Percentiles rank a stretch among this genome's conserved stretches.
These are phyloP conservation scores for Rutstroemia sp. DNA, from an alignment of 2,329 filamentous ascomycete species.

Conservation along the genomic window DNA sequence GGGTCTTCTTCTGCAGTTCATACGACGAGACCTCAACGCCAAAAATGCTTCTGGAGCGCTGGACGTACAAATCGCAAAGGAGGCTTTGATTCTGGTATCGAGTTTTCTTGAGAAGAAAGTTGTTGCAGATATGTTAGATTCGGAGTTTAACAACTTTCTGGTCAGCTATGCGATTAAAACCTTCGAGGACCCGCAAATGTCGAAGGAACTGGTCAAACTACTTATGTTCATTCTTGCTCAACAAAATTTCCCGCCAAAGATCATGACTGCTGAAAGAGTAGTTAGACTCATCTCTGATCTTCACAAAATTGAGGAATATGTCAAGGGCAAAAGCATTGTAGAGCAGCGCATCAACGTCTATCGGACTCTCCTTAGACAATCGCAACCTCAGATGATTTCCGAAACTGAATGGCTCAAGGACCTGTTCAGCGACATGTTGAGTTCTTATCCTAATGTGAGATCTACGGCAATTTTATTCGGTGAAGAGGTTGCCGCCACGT, in stretches of 20 bases:
- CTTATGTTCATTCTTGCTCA: slow-evolving; percentile 74
- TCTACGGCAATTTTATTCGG: slow-evolving; percentile 67
- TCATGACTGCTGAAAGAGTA: slow-evolving; percentile 66
- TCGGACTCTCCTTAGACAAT: slow-evolving; percentile 66
- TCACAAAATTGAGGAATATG: slow-evolving; percentile 62
- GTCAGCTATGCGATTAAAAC: slow-evolving; percentile 72
- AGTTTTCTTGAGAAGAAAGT: slow-evolving; percentile 69
- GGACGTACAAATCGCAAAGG: slow-evolving; percentile 66
- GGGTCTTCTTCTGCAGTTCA: slow-evolving; percentile 69
- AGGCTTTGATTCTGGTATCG: slow-evolving; percentile 70
- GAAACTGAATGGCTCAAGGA: slow-evolving; percentile 76
- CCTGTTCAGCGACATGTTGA: slow-evolving; percentile 75
- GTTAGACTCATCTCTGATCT: slow-evolving; percentile 64
- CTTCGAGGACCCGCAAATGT: slow-evolving; percentile 58
- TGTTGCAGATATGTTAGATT: slow-evolving; percentile 62
- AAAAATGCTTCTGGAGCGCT: slow-evolving; percentile 46
- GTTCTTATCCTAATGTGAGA: slow-evolving; percentile 68
- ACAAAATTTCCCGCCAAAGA: slow-evolving; percentile 68
- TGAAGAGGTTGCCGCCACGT: slow-evolving; percentile 57
- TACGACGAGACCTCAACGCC: slow-evolving; percentile 70
- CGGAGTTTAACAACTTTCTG: slow-evolving; percentile 73
- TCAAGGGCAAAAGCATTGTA: slow-evolving; percentile 75
- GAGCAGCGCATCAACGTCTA: slow-evolving; percentile 74
- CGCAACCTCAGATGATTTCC: slow-evolving; percentile 59
- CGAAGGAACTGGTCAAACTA: slow-evolving; percentile 73